Evolutionary conservation across 495 filamentous ascomycete genomes (phyloP), one percentile per base, ranked within the genome.

Genomic region (Trypethelium eluteriae): DNA sequence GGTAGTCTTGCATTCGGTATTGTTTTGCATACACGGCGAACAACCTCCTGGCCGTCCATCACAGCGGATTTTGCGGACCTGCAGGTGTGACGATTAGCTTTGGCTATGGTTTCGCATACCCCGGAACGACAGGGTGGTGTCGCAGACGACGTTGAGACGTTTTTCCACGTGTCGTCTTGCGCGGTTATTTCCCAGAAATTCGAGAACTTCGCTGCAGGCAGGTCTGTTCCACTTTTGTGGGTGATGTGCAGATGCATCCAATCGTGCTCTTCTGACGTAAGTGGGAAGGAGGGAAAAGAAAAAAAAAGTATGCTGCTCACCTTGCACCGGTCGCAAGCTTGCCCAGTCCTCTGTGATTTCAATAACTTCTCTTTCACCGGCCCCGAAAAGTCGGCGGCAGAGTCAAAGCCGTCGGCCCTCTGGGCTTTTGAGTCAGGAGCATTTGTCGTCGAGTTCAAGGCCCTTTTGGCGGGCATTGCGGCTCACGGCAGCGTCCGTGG

Each of bases 291-390:
- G 39, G 14, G 18, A 62, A 36, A 18, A 34, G 36, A 53, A n/a
- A 5, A 14, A 63, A 67, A 66, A 44, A 57, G 49, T 63, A 16
- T 39, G 47, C 65, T 38, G 76, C 82, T 66, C 78, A 92, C 91
- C 82, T 92, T 92, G 81, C 92, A 96, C 62, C 92, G 83, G 73
- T 96, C 92, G 81, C 92, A 96, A 3, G 92, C 92, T 74, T 94
- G 91, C 2, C 90, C 89, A 0, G 89, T 94, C 18, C 91, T 82
- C 25, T 83, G 86, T 62, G 86, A 87, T 25, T 81, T 82, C 67
- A 81, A 80, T 62, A 87, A 76, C 71, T 84, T 84, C 76, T 82
- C 86, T 78, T 84, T 85, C 44, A 91, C 86, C 59, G 83, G 81
- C 66, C 79, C 83, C 2, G 88, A 90, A 70, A 89, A 89, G 62